Evolutionary conservation across 257 asterid species (phyloP).

Genomic region (Solanum chiquidenum): DNA sequence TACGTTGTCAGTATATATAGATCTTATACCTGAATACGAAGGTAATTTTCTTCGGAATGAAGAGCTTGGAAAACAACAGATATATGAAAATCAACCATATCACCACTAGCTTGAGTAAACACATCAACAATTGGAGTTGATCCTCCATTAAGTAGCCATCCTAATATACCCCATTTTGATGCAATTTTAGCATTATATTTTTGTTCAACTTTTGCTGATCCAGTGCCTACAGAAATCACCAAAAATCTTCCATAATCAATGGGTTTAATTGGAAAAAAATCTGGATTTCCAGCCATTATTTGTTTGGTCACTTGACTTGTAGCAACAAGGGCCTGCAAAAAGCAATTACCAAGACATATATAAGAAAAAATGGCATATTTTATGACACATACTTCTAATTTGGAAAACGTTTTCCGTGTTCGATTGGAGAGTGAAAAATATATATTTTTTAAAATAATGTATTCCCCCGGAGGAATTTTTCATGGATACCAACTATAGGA

Average conservation of each 20-base stretch:
- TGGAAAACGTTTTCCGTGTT: neutral
- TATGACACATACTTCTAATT: neutral
- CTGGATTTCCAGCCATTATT: slow-evolving; percentile 27
- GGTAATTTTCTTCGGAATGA: slow-evolving; percentile 31
- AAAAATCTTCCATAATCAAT: slow-evolving; percentile 25
- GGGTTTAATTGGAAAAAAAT: slow-evolving; percentile 26
- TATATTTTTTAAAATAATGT: too few relatives aligned
- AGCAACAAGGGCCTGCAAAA: slow-evolving; percentile 29
- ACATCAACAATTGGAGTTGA: slow-evolving; percentile 42
- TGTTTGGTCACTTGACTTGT: slow-evolving; percentile 37
- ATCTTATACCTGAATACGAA: slow-evolving; percentile 36
- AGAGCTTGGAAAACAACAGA: slow-evolving; percentile 40
- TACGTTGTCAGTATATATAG: neutral
- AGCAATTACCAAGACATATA: neutral
- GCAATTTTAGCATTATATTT: slow-evolving; percentile 27
- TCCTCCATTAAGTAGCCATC: slow-evolving; percentile 38
- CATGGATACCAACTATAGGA: neutral
- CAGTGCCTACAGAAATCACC: slow-evolving; percentile 47
- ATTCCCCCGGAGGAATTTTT: too few relatives aligned
- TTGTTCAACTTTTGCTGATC: slow-evolving; percentile 28
- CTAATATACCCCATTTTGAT: slow-evolving; percentile 40
- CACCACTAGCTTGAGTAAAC: slow-evolving; percentile 41
- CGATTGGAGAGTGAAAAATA: too few relatives aligned
- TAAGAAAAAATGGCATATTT: neutral
- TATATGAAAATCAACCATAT: slow-evolving; percentile 48